phyloP scores from a whole-genome alignment of 345 rosid genomes.

The Sisymbrium altissimum region DNA sequence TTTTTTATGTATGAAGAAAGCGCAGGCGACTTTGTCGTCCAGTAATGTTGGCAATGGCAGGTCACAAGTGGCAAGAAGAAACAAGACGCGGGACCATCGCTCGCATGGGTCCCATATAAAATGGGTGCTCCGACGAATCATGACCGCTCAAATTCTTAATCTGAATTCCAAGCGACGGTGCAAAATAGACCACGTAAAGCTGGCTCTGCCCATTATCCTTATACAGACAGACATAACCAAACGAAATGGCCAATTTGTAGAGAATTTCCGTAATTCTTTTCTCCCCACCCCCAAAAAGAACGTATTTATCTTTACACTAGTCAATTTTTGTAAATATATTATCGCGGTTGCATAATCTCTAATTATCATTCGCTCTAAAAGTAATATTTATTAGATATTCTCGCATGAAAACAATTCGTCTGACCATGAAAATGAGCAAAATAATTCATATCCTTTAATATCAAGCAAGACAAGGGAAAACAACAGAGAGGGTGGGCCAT shows the following conservation, averaged over 20 bases:
- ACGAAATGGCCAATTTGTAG: slow-evolving; percentile 19
- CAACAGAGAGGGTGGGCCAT: background rate
- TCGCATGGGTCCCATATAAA: slow-evolving; percentile 7
- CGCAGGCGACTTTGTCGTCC: slow-evolving; percentile 22
- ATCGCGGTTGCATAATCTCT: background rate
- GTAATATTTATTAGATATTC: background rate
- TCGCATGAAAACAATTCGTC: background rate
- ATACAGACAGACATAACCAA: slow-evolving; percentile 7
- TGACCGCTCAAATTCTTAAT: slow-evolving; percentile 1
- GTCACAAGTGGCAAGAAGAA: slow-evolving; percentile 37
- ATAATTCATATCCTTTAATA: background rate
- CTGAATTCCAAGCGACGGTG: slow-evolving; percentile 21
- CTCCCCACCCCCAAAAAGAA: background rate
- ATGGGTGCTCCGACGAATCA: slow-evolving; percentile 16
- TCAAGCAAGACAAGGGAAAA: background rate
- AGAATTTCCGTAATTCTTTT: background rate
- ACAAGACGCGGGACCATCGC: slow-evolving; percentile 31
- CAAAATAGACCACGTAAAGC: slow-evolving; percentile 26
- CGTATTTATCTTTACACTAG: slow-evolving; percentile 1
- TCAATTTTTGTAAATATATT: background rate
- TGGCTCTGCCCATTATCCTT: slow-evolving; percentile 25
- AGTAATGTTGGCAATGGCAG: slow-evolving; percentile 27
- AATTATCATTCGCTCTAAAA: background rate
- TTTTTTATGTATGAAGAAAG: slow-evolving; percentile 5
- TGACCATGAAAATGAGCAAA: background rate